Base-by-base conservation (phyloP, 345 rosid genomes). In the Hypericum androsaemum region DNA sequence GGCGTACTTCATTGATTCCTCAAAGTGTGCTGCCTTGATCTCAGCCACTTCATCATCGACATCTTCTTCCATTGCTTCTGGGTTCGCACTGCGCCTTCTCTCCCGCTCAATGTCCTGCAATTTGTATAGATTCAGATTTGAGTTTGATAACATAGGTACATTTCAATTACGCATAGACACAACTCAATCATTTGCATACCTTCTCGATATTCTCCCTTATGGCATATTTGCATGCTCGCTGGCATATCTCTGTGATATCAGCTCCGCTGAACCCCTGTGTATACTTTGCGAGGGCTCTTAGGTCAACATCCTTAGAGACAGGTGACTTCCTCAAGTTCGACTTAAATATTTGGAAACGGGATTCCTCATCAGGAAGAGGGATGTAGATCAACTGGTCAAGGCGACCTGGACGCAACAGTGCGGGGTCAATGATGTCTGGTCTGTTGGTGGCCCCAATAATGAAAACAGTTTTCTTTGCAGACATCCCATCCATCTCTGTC, bases 401-500 rank as follows among this genome's bases (percentile, higher is more conserved):
- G 9, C 50, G 32, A n/a, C 50, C 50, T 6, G 50, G 50, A 46
- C 50, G 50, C 50, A 46, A 46, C 17, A 46, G 14, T 46, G 50
- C 50, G 12, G 50, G 50, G 50, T 46, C 50, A 10, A 46, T 46
- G 50, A 46, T 46, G 14, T 46, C 50, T 4, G 50, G 50, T 46
- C 50, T 46, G 32, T 46, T 46, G 9, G 50, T 46, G 6, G 50
- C 50, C 16, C 50, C 50, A 13, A 46, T 46, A 1, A 46, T 46
- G 22, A 46, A 46, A 46, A 46, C 50, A 6, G 50, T 46, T 13
- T 46, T 46, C 22, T 46, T 46, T 0, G 50, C 50, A 13, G 50
- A 46, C 50, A 46, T 46, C 28, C 50, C 50, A 46, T 46, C 50
- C 50, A 46, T 46, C 50, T 46, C 50, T 12, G 50, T 46, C 50